Conservation (phyloP, 208 protist species). For the Tritrichomonas foetus region DNA sequence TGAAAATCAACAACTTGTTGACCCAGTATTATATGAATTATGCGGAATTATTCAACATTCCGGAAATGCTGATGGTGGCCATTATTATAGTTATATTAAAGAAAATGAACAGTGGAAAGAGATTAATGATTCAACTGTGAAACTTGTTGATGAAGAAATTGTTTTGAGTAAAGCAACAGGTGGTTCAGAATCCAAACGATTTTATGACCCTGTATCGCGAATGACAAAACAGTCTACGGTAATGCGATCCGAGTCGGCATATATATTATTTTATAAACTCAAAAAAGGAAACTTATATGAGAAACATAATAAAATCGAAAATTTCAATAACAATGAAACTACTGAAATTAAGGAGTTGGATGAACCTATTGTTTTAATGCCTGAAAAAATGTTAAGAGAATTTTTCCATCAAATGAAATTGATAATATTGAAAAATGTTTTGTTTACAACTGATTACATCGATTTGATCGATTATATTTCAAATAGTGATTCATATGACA, state of each 20-base stretch:
- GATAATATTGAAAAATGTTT: background rate
- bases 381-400: background rate
- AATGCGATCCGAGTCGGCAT: background rate
- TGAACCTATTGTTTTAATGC: background rate
- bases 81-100: background rate
- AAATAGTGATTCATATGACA: too few relatives aligned
- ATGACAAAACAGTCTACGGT: background rate
- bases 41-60: background rate
- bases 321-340: too few relatives aligned
- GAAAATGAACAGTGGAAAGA: background rate
- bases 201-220: too few relatives aligned
- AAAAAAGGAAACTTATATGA: too few relatives aligned
- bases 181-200: background rate
- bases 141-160: background rate
- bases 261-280: background rate
- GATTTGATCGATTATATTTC: background rate
- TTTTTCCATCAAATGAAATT: background rate
- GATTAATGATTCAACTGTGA: background rate
- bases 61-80: background rate
- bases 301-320: too few relatives aligned
- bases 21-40: background rate
- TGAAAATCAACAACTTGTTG: background rate
- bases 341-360: too few relatives aligned
- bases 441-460: background rate
- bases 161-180: background rate